A percentile compares a stretch with the other conserved stretches of the same genome.
phyloP scores from a whole-genome alignment of 176 grass and related monocot genomes.

The Leersia perrieri region DNA sequence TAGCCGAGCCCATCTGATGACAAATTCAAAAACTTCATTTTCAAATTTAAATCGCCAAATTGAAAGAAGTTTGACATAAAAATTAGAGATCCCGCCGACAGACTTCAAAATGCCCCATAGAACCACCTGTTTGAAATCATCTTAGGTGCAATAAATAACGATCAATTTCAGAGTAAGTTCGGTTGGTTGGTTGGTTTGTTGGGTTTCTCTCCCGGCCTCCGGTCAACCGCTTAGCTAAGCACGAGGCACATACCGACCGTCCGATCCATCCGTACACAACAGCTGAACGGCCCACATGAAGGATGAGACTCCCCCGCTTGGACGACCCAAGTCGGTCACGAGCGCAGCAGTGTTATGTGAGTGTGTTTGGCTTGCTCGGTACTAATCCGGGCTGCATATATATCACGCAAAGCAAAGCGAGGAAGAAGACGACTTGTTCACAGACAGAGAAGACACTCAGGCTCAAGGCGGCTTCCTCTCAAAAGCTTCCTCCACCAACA shows the following conservation, averaged over 20 bases:
- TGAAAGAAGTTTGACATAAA: neutral
- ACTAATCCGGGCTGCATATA: neutral
- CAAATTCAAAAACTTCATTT: no score
- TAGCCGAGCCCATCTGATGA: neutral
- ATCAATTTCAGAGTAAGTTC: neutral
- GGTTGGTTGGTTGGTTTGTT: slow-evolving; percentile 24
- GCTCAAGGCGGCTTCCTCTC: neutral
- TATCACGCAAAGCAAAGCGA: neutral
- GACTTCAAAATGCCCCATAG: neutral
- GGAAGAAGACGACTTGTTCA: neutral
- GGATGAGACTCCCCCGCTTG: neutral
- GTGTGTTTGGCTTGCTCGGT: neutral
- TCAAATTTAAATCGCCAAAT: neutral
- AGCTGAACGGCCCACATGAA: slow-evolving; percentile 12
- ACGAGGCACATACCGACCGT: neutral
- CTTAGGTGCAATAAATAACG: neutral
- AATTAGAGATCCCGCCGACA: neutral
- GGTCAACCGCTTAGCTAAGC: neutral
- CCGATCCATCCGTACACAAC: no score
- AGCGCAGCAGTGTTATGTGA: slow-evolving; percentile 17
- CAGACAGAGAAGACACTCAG: neutral
- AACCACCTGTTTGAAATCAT: neutral
- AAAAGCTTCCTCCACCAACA: neutral
- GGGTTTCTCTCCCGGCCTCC: neutral
- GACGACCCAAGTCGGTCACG: neutral